Base-by-base conservation (phyloP, 2,329 filamentous ascomycete species). In the Aschersonia sp. region DNA sequence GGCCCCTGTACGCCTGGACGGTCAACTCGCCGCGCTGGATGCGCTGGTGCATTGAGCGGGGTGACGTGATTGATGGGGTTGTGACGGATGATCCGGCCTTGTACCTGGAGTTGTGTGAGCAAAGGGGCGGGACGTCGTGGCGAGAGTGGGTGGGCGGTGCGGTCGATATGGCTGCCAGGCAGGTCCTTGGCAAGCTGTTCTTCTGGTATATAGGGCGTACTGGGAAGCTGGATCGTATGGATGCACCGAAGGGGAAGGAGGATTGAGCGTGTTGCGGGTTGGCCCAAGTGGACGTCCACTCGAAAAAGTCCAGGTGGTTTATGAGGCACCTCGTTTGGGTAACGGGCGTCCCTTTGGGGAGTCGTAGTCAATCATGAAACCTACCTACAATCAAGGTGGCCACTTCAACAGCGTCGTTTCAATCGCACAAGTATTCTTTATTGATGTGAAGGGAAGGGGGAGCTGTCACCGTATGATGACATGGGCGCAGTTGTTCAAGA, bases 51-150 rank as follows among this genome's bases (percentile, higher is more conserved):
- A 78, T 94, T 35, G 54, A 56, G 4, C 58, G 59, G 51, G 20
- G 28, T 2, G n/a, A 1, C 3, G 5, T 63, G 31, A 67, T 94
- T 1, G 85, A 94, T 55, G 89, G 86, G 1, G 83, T 95, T 4
- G 81, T 95, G 47, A 94, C 89, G 0, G 89, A 96, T 59, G 81
- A 95, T 55, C 85, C 86, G 1, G 75, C 75, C 59, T 64, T 75
- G 53, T 91, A 81, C 58, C 59, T 80, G 30, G 74, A 82, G 43
- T 72, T 87, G 2, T 78, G 76, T 52, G 7, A 38, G 2, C 32
- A 38, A 38, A 7, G 28, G 30, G 30, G 20, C 30, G 12, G 30
- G 46, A 28, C 5, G 10, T 28, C 10, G 30, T 7, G 20, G 20
- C 32, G 45, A 35, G 32, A 44, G 31, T 20, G 31, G 38, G 9